A percentile compares a stretch with the other conserved stretches of the same genome.
Evolutionary conservation across 2,329 filamentous ascomycete species (phyloP).

Genomic region (Apiospora phragmitis): DNA sequence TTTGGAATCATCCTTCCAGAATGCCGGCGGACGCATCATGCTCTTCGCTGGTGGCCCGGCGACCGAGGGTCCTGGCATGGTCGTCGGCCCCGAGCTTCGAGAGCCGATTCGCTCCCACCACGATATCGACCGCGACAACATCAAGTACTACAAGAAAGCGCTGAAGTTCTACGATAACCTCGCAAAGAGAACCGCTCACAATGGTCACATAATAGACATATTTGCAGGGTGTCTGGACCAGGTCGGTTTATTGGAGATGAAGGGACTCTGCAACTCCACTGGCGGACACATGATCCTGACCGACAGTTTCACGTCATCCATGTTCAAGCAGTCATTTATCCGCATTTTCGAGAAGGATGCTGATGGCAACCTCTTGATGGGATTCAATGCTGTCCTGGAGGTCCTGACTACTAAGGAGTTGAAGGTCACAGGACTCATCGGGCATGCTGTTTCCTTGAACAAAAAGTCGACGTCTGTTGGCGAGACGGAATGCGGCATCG

Average conservation of each 20-base stretch:
- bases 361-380: constrained; percentile 94
- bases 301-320: constrained; percentile 97
- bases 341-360: constrained; percentile 96
- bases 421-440: constrained; percentile 96
- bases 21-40: constrained; percentile 94
- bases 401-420: constrained; percentile 97
- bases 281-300: constrained; percentile 98
- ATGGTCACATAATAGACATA: constrained; percentile 96
- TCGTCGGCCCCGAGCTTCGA: constrained; percentile 91
- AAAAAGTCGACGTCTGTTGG: constrained; percentile 97
- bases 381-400: constrained; percentile 94
- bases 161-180: constrained; percentile 92
- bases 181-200: constrained; percentile 91
- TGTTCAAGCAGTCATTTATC: constrained; percentile 99
- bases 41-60: constrained; percentile 92
- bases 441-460: constrained; percentile 93
- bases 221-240: constrained; percentile 97
- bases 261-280: constrained; percentile 91
- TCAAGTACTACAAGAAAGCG: constrained; percentile 99
- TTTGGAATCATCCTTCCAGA: constrained; percentile 92
- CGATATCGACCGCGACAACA: constrained; percentile 97
- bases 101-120: constrained; percentile 98
- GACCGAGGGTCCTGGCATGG: constrained; percentile 94
- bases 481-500: constrained; percentile 97
- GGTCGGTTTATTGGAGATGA: constrained; percentile 97